Evolutionary conservation across 106 monocot species (phyloP).

Genomic region (Phalaenopsis aphrodite): DNA sequence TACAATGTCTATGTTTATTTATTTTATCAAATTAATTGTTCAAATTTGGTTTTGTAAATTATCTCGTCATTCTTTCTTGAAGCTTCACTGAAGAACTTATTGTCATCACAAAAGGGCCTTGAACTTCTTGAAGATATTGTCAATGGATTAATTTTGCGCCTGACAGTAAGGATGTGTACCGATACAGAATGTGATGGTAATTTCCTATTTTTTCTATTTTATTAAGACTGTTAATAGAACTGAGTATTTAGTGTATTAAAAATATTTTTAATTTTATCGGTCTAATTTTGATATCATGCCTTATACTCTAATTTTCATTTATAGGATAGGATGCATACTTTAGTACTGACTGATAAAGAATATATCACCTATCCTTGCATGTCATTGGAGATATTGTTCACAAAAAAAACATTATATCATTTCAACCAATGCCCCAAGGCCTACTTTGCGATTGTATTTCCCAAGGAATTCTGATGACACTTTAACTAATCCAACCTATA

Average conservation of each 20-base stretch:
- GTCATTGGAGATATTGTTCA: neutral
- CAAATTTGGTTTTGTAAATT: neutral
- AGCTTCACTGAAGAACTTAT: constrained; percentile 80
- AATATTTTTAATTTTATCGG: neutral
- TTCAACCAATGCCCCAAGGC: neutral
- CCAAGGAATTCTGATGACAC: neutral
- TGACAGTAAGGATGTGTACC: constrained; percentile 70
- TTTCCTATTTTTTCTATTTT: neutral
- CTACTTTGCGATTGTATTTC: neutral
- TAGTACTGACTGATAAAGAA: neutral
- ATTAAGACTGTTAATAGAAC: neutral
- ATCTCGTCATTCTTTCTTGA: constrained; percentile 10
- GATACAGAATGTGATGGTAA: constrained; percentile 36
- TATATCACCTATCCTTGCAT: neutral
- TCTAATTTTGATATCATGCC: neutral
- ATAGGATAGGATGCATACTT: neutral
- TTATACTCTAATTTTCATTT: neutral
- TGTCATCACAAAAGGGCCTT: constrained; percentile 39
- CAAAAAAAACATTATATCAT: neutral
- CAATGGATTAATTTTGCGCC: constrained; percentile 57
- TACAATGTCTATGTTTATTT: neutral
- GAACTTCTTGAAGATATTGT: constrained; percentile 71
- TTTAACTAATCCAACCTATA: neutral
- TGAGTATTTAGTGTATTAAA: neutral
- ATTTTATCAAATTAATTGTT: neutral